Percentiles rank a stretch among this genome's conserved stretches.
These are phyloP conservation scores for Thielaviopsis punctulata DNA, from an alignment of 2,329 filamentous ascomycete genomes.

Conservation along the genomic window DNA sequence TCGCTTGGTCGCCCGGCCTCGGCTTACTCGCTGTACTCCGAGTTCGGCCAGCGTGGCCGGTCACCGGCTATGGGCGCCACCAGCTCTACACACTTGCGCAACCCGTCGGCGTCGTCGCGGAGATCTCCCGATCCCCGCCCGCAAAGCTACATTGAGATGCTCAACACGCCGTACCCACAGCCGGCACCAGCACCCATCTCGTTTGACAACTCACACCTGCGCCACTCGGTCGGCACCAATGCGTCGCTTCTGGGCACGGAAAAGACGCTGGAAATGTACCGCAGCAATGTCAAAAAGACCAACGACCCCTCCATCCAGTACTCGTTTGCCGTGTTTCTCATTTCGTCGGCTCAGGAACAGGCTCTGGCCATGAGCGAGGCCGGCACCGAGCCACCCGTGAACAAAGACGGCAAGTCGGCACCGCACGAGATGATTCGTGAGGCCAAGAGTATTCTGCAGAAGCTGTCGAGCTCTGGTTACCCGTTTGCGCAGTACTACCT, in stretches of 20 bases:
- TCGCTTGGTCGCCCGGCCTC: constrained; percentile 56
- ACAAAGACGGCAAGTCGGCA: constrained; percentile 29
- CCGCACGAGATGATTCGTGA: constrained; percentile 60
- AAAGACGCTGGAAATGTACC: constrained; percentile 95
- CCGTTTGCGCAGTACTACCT: constrained; percentile 98
- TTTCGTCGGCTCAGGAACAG: constrained; percentile 72
- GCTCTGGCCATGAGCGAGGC: constrained; percentile 36
- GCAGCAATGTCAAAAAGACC: constrained; percentile 92
- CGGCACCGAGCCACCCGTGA: constrained; percentile 15
- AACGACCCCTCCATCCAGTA: constrained; percentile 82
- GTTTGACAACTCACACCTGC: constrained; percentile 67
- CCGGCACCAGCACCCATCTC: constrained; percentile 48
- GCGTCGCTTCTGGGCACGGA: constrained; percentile 80
- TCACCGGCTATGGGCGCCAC: constrained; percentile 31
- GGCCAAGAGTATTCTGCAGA: constrained; percentile 76
- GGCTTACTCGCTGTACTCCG: constrained; percentile 57
- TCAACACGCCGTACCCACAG: constrained; percentile 63
- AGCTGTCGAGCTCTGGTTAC: constrained; percentile 71
- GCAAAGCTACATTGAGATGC: constrained; percentile 39
- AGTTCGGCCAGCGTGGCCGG: constrained; percentile 46
- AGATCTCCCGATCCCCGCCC: constrained; percentile 38
- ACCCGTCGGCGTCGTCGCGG: constrained; percentile 32
- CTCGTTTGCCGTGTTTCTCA: constrained; percentile 88
- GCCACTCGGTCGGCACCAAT: constrained; percentile 67
- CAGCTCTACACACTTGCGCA: constrained; percentile 25